Conservation (phyloP, 495 filamentous ascomycete genomes). For the Parmelia sp. region DNA sequence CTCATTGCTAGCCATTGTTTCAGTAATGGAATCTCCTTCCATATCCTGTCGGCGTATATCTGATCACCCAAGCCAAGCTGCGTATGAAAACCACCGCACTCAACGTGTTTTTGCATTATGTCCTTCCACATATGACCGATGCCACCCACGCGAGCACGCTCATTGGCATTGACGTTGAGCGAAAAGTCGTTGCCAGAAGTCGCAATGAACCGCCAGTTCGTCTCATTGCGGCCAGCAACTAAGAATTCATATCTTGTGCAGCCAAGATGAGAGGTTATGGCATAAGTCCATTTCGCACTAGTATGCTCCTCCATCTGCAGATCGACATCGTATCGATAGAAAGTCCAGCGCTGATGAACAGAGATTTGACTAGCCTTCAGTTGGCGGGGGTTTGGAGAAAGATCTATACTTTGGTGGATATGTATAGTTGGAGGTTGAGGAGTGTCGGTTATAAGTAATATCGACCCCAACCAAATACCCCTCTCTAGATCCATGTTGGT, state of each 20-base stretch:
- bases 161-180: slow-evolving; percentile 74
- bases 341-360: slow-evolving; percentile 85
- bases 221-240: slow-evolving; percentile 85
- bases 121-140: slow-evolving; percentile 98
- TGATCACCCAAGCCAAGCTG: slow-evolving; percentile 90
- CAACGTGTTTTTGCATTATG: slow-evolving; percentile 92
- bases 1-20: slow-evolving; percentile 89
- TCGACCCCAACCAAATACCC: slow-evolving; percentile 81
- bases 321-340: slow-evolving; percentile 93
- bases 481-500: slow-evolving; percentile 95
- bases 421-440: slow-evolving; percentile 96
- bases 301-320: slow-evolving; percentile 78
- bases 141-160: slow-evolving; percentile 77
- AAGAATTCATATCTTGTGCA: slow-evolving; percentile 97
- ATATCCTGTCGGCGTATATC: slow-evolving; percentile 92
- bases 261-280: slow-evolving; percentile 91
- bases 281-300: slow-evolving; percentile 93
- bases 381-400: slow-evolving; percentile 89
- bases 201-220: slow-evolving; percentile 93
- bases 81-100: slow-evolving; percentile 90
- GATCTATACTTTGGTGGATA: slow-evolving; percentile 82
- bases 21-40: slow-evolving; percentile 88
- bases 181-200: slow-evolving; percentile 95
- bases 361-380: slow-evolving; percentile 78
- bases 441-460: slow-evolving; percentile 79